Conservation (phyloP, 1,284 basidiomycete genomes). For the Meripilus lineatus region DNA sequence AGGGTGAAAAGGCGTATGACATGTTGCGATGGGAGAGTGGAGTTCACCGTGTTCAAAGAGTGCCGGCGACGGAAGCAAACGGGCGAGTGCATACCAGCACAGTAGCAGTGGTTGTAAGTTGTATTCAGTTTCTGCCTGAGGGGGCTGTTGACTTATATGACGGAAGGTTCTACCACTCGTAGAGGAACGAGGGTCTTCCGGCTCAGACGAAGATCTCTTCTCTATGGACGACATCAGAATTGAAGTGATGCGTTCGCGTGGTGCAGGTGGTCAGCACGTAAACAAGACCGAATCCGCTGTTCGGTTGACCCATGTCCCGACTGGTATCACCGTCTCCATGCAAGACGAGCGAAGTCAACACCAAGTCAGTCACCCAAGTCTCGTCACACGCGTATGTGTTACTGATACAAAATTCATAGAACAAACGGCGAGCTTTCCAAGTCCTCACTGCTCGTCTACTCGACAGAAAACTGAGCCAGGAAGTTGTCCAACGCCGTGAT, state of each 20-base stretch:
- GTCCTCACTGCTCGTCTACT: slow-evolving; percentile 81
- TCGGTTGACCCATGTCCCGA: slow-evolving; percentile 90
- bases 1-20: slow-evolving; percentile 78
- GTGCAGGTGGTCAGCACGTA: slow-evolving; percentile 99
- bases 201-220: slow-evolving; percentile 53
- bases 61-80: slow-evolving; percentile 84
- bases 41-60: slow-evolving; percentile 93
- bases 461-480: slow-evolving; percentile 69
- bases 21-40: slow-evolving; percentile 87
- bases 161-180: slow-evolving; percentile 77
- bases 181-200: slow-evolving; percentile 42
- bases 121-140: slow-evolving; percentile 2
- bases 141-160: slow-evolving; percentile 1
- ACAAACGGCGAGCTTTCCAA: slow-evolving; percentile 84
- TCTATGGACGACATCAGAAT: slow-evolving; percentile 84
- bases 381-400: background rate
- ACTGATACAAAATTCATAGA: slow-evolving; percentile 41
- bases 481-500: slow-evolving; percentile 68
- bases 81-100: slow-evolving; percentile 94
- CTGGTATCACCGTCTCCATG: slow-evolving; percentile 95
- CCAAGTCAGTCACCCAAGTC: slow-evolving; percentile 46
- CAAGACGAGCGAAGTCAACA: slow-evolving; percentile 98
- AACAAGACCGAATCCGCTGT: slow-evolving; percentile 99
- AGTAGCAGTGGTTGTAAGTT: slow-evolving; percentile 76
- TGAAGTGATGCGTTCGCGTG: slow-evolving; percentile 93